Base-by-base conservation (phyloP, 2,329 filamentous ascomycete genomes). In the Hypoxylon sp. region DNA sequence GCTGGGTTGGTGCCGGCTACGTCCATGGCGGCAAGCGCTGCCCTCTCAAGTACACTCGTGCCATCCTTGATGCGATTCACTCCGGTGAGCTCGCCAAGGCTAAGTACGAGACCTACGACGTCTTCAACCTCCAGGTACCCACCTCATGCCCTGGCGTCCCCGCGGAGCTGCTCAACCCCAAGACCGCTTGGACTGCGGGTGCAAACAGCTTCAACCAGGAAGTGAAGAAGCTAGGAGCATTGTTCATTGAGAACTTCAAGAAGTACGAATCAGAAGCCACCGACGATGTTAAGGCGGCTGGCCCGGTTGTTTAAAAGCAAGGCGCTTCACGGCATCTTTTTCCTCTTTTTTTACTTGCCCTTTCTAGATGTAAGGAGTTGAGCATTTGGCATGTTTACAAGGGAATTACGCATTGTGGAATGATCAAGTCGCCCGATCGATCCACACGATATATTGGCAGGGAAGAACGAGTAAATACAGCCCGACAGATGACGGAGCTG, bases 1-100 rank as follows among this genome's bases (percentile, higher is more conserved):
- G 90, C 78, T 92, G 89, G 75, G 88, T 93, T 67, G 91, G 91
- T 52, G 91, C 91, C 70, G 91, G 91, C 71, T 93, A 93, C 76
- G 89, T 93, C 69, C 96, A 94, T 76, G 95, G 94, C 72, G 94
- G 94, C 81, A 97, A 97, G 89, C 92, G 95, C 74, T 98, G 95
- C 88, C 95, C 95, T 41, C 88, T 98, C 80, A 97, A 97, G 85
- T 99, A 98, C 87, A 99, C 96, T 39, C 94, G 96, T 76, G 95
- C 96, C 76, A 98, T 99, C 80, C 90, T 99, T 74, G 95, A 99
- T 81, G 92, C 95, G 78, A 97, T 99, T 83, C 96, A 99, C 90
- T 94, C 89, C 55, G 96, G 96, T 74, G 93, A 97, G 83, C 92
- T 99, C 73, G 94, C 94, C 77, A 92, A 97, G 75, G 91, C 88